Evolutionary conservation across 148 eudicot genomes (phyloP).

Genomic region (Fagopyrum tataricum): DNA sequence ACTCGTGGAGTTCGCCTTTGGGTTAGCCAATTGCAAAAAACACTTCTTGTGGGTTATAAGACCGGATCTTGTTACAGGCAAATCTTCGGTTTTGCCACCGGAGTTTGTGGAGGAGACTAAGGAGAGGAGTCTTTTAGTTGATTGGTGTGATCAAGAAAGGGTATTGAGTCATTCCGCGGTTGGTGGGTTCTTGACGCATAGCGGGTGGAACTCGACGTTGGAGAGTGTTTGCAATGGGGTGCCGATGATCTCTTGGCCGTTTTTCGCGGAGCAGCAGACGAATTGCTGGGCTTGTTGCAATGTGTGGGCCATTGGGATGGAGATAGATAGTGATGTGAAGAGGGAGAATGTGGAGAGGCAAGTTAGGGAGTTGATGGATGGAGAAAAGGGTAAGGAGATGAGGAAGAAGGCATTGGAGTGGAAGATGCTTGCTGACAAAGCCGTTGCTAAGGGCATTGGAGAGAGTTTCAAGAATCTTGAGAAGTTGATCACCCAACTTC

Average conservation of each 20-base stretch:
- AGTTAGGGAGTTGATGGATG: conserved; percentile 11
- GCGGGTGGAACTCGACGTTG: conserved; percentile 9
- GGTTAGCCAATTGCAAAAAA: background rate
- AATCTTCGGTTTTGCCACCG: background rate
- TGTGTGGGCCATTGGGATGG: conserved; percentile 5
- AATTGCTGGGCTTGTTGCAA: conserved; percentile 1
- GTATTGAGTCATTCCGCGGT: background rate
- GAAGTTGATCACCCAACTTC: background rate
- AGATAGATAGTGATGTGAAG: conserved; percentile 10
- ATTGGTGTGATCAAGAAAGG: conserved; percentile 4
- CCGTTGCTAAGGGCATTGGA: background rate
- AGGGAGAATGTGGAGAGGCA: background rate
- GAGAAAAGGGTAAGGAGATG: conserved; percentile 6
- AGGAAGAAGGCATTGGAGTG: background rate
- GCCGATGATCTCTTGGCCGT: conserved; percentile 4
- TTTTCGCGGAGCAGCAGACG: conserved; percentile 9
- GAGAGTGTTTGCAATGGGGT: background rate
- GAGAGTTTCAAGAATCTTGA: conserved; percentile 5
- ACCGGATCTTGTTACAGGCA: background rate
- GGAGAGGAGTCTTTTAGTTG: background rate
- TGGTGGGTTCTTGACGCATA: conserved; percentile 4
- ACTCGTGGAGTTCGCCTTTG: background rate
- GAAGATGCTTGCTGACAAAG: background rate
- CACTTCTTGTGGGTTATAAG: conserved; percentile 7
- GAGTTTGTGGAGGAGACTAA: conserved; percentile 1